These are phyloP conservation scores for Aspergillus luchuensis DNA, from an alignment of 2,329 filamentous ascomycete species.

Conservation along the genomic window DNA sequence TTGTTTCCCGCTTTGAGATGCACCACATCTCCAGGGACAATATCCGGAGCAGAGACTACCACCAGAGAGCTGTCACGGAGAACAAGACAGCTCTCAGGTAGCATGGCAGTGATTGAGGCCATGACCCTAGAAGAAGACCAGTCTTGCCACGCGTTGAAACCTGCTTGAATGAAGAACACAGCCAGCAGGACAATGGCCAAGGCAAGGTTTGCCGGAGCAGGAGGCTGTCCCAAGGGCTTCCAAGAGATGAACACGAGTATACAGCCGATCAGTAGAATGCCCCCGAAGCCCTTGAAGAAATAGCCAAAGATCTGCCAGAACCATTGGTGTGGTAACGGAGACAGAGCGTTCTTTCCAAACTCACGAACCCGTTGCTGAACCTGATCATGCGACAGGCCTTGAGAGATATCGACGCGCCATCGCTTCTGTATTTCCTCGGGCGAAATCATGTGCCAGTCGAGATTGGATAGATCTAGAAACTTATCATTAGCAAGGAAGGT, in stretches of 20 bases:
- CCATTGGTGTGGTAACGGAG: slow-evolving; percentile 64
- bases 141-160: slow-evolving; percentile 71
- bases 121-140: slow-evolving; percentile 77
- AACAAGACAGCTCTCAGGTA: slow-evolving; percentile 71
- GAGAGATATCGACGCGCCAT: slow-evolving; percentile 57
- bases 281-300: slow-evolving; percentile 76
- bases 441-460: slow-evolving; percentile 67
- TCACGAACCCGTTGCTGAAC: slow-evolving; percentile 57
- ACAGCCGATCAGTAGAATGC: slow-evolving; percentile 67
- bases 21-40: slow-evolving; percentile 73
- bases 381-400: slow-evolving; percentile 64
- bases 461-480: slow-evolving; percentile 55
- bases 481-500: no score
- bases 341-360: slow-evolving; percentile 68
- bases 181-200: slow-evolving; percentile 71
- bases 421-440: slow-evolving; percentile 61
- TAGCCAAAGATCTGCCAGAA: slow-evolving; percentile 65
- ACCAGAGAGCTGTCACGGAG: slow-evolving; percentile 60
- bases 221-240: slow-evolving; percentile 74
- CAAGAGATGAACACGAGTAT: slow-evolving; percentile 76
- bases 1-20: slow-evolving; percentile 72
- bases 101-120: slow-evolving; percentile 77
- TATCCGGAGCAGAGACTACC: slow-evolving; percentile 56
- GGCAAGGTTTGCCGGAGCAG: slow-evolving; percentile 68
- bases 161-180: slow-evolving; percentile 70